These are phyloP conservation scores for Trametes versicolor DNA, from an alignment of 1,284 basidiomycete genomes.

Conservation along the genomic window DNA sequence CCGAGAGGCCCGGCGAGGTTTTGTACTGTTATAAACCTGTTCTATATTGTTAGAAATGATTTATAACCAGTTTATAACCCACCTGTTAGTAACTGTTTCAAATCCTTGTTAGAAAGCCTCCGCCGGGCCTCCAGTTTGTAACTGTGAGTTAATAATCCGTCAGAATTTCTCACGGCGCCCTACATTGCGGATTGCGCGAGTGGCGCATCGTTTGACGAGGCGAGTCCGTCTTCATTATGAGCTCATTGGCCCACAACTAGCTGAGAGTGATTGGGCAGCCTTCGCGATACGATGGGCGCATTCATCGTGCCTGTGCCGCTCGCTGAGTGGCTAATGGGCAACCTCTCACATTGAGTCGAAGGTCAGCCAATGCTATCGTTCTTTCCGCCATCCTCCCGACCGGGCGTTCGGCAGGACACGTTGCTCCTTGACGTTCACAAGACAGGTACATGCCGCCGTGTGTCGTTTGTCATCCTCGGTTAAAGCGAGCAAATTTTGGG, in stretches of 20 bases:
- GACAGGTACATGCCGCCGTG: neutral
- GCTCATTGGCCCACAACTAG: neutral
- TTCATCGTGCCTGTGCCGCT: neutral
- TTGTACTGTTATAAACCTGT: too few relatives aligned
- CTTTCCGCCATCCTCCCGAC: conserved; percentile 20
- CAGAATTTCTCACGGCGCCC: too few relatives aligned
- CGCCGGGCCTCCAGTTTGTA: too few relatives aligned
- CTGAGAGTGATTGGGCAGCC: neutral
- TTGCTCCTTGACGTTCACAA: neutral
- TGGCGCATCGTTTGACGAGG: neutral
- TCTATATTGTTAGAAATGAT: too few relatives aligned
- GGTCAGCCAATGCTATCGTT: neutral
- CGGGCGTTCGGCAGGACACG: conserved; percentile 14
- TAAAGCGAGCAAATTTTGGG: conserved; percentile 10
- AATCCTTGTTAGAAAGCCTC: too few relatives aligned
- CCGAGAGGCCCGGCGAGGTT: too few relatives aligned
- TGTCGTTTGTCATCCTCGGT: conserved; percentile 18
- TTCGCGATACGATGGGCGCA: neutral
- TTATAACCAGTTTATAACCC: too few relatives aligned
- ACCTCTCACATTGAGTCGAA: neutral
- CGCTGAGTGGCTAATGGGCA: neutral
- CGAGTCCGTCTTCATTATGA: neutral
- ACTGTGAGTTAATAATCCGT: too few relatives aligned
- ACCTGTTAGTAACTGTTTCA: too few relatives aligned
- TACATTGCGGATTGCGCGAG: neutral